These are phyloP conservation scores for Pseudogymnoascus sp. DNA, from an alignment of 2,329 filamentous ascomycete species.

Conservation along the genomic window DNA sequence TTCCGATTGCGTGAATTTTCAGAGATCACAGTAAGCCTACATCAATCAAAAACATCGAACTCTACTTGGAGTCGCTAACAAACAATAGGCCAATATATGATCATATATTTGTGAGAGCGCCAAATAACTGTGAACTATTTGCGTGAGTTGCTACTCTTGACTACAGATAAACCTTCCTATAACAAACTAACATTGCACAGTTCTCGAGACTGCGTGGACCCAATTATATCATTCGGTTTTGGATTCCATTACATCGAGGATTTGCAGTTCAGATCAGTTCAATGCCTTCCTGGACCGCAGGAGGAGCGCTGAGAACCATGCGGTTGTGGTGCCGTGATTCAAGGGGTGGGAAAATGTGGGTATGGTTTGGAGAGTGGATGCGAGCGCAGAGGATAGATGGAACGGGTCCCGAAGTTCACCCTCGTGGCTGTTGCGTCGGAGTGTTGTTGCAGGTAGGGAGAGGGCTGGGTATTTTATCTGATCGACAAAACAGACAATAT, in stretches of 20 bases:
- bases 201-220: not conserved
- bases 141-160: not conserved
- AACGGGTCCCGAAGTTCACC: too few relatives aligned
- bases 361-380: too few relatives aligned
- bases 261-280: not conserved
- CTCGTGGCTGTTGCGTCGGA: too few relatives aligned
- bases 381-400: too few relatives aligned
- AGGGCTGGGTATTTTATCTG: too few relatives aligned
- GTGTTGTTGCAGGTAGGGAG: too few relatives aligned
- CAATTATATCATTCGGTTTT: too few relatives aligned
- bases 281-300: not conserved
- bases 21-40: not conserved
- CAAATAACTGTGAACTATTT: not conserved
- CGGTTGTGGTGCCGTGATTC: too few relatives aligned
- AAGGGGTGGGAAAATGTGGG: too few relatives aligned
- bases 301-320: too few relatives aligned
- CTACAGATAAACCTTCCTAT: not conserved
- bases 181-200: not conserved
- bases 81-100: not conserved
- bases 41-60: not conserved
- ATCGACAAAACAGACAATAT: too few relatives aligned
- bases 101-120: not conserved
- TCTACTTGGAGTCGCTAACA: not conserved
- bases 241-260: not conserved
- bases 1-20: not conserved